These are phyloP conservation scores for Phytophthora citrophthora DNA, from an alignment of 352 stramenopile species.

Conservation along the genomic window DNA sequence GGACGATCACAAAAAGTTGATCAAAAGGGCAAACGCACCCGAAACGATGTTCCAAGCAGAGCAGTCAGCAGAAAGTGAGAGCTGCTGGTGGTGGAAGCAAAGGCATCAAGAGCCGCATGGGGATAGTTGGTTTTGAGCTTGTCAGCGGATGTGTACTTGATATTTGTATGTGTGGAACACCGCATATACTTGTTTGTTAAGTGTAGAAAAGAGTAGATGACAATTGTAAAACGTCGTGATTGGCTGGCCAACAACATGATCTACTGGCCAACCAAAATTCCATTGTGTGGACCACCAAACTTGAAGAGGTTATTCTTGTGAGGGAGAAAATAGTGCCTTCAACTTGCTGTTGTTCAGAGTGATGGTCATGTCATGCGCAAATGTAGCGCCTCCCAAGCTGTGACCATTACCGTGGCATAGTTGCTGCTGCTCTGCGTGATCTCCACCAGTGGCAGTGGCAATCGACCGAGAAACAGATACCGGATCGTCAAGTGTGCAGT, in stretches of 20 bases:
- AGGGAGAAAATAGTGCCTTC: conserved; percentile 11
- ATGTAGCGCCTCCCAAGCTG: conserved; percentile 1
- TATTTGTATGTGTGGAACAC: conserved; percentile 5
- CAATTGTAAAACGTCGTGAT: conserved; percentile 13
- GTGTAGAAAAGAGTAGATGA: neutral
- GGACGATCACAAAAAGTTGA: neutral
- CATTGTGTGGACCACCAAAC: conserved; percentile 8
- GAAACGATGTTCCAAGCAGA: conserved; percentile 86
- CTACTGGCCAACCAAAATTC: conserved; percentile 43
- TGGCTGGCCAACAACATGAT: conserved; percentile 19
- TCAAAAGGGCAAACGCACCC: conserved; percentile 37
- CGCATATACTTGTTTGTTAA: conserved; percentile 14
- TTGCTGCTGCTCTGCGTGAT: neutral
- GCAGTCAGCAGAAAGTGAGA: conserved; percentile 94
- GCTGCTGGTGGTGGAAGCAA: neutral
- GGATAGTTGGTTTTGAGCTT: conserved; percentile 29
- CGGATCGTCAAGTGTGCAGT: conserved; percentile 15
- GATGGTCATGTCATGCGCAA: conserved; percentile 1
- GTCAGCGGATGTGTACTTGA: neutral
- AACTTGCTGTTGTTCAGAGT: conserved; percentile 4
- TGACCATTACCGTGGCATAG: conserved; percentile 1
- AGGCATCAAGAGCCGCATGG: neutral
- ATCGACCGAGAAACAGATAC: conserved; percentile 14
- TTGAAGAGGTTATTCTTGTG: conserved; percentile 1
- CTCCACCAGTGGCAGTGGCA: conserved; percentile 11